Evolutionary conservation across 306 rosid species (phyloP).

Genomic region (Rosa multiflora): DNA sequence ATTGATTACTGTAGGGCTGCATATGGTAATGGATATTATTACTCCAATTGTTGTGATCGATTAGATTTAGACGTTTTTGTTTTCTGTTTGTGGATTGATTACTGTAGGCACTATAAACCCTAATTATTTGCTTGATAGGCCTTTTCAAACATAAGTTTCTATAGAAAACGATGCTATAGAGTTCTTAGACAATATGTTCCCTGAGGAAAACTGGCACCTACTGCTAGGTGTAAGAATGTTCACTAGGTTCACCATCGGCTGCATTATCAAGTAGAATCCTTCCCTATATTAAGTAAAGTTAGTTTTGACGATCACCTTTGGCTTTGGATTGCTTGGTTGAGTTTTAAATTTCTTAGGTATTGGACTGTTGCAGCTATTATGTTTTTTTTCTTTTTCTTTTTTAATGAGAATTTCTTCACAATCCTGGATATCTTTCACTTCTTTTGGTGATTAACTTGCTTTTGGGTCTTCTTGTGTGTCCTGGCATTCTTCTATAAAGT

Average conservation of each 20-base stretch:
- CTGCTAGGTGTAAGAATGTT: too few species aligned
- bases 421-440: neutral
- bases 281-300: neutral
- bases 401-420: neutral
- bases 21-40: neutral
- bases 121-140: neutral
- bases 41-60: neutral
- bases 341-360: neutral
- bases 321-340: neutral
- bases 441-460: neutral
- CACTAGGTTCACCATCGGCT: neutral
- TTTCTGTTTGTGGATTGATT: neutral
- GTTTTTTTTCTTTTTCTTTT: neutral
- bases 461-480: conserved; percentile 7
- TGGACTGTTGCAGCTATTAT: neutral
- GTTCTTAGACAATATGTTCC: neutral
- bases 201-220: neutral
- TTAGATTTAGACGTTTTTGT: neutral
- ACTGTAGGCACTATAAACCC: too few species aligned
- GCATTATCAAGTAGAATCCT: neutral
- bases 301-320: neutral
- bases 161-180: neutral
- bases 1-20: too few species aligned
- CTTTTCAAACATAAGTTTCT: neutral
- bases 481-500: neutral